phyloP scores from a whole-genome alignment of 805 yeast species.

The Zygosaccharomyces lentus region DNA sequence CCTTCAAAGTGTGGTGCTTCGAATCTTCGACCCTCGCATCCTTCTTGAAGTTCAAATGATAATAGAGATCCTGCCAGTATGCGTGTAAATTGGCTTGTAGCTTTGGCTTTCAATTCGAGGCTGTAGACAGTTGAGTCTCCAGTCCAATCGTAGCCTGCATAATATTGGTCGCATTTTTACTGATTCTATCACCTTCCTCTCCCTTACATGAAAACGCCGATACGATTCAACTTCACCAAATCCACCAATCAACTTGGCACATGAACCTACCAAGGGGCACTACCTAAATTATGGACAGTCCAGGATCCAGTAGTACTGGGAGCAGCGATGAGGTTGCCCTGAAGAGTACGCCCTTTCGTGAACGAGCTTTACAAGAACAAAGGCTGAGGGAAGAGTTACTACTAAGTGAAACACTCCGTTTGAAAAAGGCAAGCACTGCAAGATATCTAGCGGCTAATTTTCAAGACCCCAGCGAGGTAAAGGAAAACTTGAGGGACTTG shows the following conservation, averaged over 20 bases:
- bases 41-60: too few relatives aligned
- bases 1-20: too few relatives aligned
- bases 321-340: slow-evolving; percentile 5
- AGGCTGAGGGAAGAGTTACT: slow-evolving; percentile 19
- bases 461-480: slow-evolving; percentile 19
- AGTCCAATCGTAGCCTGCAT: too few relatives aligned
- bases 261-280: neutral
- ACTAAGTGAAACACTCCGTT: slow-evolving; percentile 23
- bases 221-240: too few relatives aligned
- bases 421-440: slow-evolving; percentile 13
- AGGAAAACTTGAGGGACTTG: slow-evolving; percentile 22
- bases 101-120: too few relatives aligned
- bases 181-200: neutral
- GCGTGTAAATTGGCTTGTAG: too few relatives aligned
- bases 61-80: too few relatives aligned
- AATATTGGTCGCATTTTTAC: too few relatives aligned
- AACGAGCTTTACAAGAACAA: slow-evolving; percentile 25
- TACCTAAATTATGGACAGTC: slow-evolving; percentile 14
- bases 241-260: neutral
- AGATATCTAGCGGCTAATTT: slow-evolving; percentile 2
- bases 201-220: neutral
- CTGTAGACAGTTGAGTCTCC: too few relatives aligned
- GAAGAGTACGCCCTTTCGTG: slow-evolving; percentile 25
- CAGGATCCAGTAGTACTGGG: slow-evolving; percentile 6
- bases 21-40: too few relatives aligned